Conservation (phyloP, 2,329 filamentous ascomycete genomes). For the Apiospora hydei region DNA sequence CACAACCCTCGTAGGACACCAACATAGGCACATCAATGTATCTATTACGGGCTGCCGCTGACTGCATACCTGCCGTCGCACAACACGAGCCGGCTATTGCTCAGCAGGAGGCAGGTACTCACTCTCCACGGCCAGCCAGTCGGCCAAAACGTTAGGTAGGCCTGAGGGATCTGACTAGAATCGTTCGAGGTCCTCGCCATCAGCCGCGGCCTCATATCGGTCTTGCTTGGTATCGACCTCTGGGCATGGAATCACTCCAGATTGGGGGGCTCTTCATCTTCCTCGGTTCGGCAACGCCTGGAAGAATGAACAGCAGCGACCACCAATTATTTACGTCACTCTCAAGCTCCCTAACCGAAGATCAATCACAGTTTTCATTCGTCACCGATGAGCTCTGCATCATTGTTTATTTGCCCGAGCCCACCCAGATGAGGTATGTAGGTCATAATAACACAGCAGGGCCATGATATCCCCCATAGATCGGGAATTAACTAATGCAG, state of each 20-base stretch:
- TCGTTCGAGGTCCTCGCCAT: not conserved
- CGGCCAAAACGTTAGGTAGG: not conserved
- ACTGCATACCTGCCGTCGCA: not conserved
- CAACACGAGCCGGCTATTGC: not conserved
- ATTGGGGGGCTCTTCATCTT: not conserved
- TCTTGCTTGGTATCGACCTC: not conserved
- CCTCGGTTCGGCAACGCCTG: not conserved
- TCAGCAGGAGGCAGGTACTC: not conserved
- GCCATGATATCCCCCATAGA: conserved; percentile 17
- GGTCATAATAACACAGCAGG: not conserved
- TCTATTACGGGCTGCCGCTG: not conserved
- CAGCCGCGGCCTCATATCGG: not conserved
- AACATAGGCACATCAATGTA: not conserved
- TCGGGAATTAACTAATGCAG: conserved; percentile 27
- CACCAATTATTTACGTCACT: not conserved
- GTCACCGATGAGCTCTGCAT: not conserved
- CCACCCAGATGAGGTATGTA: not conserved
- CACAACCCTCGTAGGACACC: not conserved
- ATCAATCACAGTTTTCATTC: not conserved
- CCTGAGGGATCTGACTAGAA: not conserved
- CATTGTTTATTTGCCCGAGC: not conserved
- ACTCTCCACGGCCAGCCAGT: not conserved
- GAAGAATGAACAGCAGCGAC: not conserved
- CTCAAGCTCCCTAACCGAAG: not conserved
- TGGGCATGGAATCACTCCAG: not conserved